Percentiles rank a stretch among this genome's conserved stretches.
Conservation (phyloP, 1,284 basidiomycete species). For the Puccinia hordei region DNA sequence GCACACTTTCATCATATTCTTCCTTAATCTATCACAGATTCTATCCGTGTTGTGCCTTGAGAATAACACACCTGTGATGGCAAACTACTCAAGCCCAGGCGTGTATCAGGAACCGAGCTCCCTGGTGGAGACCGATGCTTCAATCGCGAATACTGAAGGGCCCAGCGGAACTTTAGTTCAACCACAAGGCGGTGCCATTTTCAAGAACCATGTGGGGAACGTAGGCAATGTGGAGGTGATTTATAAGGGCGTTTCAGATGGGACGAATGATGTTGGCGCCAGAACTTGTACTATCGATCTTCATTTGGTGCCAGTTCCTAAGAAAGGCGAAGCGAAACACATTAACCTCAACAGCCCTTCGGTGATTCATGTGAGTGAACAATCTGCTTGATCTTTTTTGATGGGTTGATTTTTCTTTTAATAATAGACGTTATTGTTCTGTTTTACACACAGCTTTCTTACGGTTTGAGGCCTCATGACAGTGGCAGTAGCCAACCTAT, state of each 20-base stretch:
- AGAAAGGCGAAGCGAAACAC: not conserved
- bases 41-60: not conserved
- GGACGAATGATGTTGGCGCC: slow-evolving; percentile 30
- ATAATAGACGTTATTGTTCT: not conserved
- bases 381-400: not conserved
- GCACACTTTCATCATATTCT: not conserved
- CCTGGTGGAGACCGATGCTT: not conserved
- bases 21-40: not conserved
- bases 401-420: not conserved
- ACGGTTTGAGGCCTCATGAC: slow-evolving; percentile 45
- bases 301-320: slow-evolving; percentile 35
- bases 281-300: slow-evolving; percentile 46
- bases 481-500: slow-evolving; percentile 47
- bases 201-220: slow-evolving; percentile 32
- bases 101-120: not conserved
- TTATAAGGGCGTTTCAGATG: slow-evolving; percentile 45
- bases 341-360: slow-evolving; percentile 24
- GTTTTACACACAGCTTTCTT: slow-evolving; percentile 13
- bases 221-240: slow-evolving; percentile 36
- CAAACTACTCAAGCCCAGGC: not conserved
- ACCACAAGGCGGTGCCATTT: slow-evolving; percentile 25
- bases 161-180: slow-evolving; percentile 36
- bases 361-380: slow-evolving; percentile 25
- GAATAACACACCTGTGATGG: too few relatives aligned
- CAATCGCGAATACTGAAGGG: slow-evolving; percentile 26